Base-by-base conservation (phyloP, 208 protist species). In the Tetramitus jugosus region DNA sequence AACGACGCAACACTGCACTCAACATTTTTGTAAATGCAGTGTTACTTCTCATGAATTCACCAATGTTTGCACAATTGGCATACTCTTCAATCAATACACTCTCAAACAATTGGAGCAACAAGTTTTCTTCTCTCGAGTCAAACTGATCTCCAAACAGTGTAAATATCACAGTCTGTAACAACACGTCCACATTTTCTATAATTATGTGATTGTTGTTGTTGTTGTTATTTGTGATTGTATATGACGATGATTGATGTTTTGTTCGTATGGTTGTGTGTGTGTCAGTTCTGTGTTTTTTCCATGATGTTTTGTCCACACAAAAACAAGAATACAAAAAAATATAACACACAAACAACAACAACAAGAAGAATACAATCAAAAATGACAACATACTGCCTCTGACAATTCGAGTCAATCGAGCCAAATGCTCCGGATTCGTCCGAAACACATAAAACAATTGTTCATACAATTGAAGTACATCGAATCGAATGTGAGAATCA, bases 81-180 rank as follows among this genome's bases (percentile, higher is more conserved):
- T 76, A 76, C 39, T 76, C 71, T 40, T 45, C 43, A n/a, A 35
- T 29, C 2, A 76, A 26, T 42, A 76, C 56, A 3, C 39, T 76
- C 10, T 76, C 56, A 52, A 76, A 76, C 0, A 76, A 31, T 20
- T 26, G 37, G 23, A 76, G 52, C 8, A 76, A 17, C 26, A 67
- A 45, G 31, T 76, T 13, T 52, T 76, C 71, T 76, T 76, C 71
- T 39, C 37, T 7, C 26, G 37, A 13, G 33, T 61, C 53, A 52
- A 76, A 76, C 26, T 76, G 71, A 76, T 76, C 60, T 76, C 71
- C 71, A 49, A 76, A 76, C 43, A 76, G 43, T 43, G 71, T 76
- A 42, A 76, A 65, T 43, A 76, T 31, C 14, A 76, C 71, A 52
- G 60, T 61, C 26, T 76, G 71, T 45, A 76, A 26, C 26, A 76